Base-by-base conservation (phyloP, 768 basidiomycete species). In the Suillus subaureus region DNA sequence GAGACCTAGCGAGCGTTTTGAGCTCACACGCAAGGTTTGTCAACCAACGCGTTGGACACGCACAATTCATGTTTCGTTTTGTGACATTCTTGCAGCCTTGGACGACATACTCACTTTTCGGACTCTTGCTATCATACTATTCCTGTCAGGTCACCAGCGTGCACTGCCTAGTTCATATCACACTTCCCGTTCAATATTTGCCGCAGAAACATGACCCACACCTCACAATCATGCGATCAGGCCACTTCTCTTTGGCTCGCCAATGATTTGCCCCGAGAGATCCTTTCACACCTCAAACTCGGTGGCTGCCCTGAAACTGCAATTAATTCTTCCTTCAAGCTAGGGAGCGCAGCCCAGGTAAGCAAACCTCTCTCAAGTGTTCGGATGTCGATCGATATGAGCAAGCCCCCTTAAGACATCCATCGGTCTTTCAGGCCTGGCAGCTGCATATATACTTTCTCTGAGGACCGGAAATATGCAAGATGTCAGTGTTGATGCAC, bases 321-420 rank as follows among this genome's bases (percentile, higher is more conserved):
- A 1, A 76, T 87, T 7, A 77, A 84, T 58, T 88, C 87, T 1
- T 85, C 85, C 0, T 88, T 88, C 71, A 81, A 76, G 61, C 70
- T 88, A 9, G 87, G 85, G 2, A 74, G 79, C 11, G 81, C 81
- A 51, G 85, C 87, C 3, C 87, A 88, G 79, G 86, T 83, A 68
- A 61, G 74, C 57, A 39, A 26, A 21, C 5, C 26, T 49, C 26
- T 49, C 15, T 26, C 23, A 23, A 49, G 13, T 49, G 23, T 13
- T 6, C 26, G 26, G 15, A 18, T 52, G 51, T 18, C 15, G 26
- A 52, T 52, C 51, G 26, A 28, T 9, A 43, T 40, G 33, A 57
- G 16, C 11, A 26, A 33, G 33, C 63, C 11, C 28, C 28, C 54
- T 43, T 39, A 37, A 85, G 85, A 80, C 80, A 0, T 69, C 80